Percentiles rank a stretch among this genome's conserved stretches.
Conservation (phyloP, 2,329 filamentous ascomycete genomes). For the Monascus ruber region DNA sequence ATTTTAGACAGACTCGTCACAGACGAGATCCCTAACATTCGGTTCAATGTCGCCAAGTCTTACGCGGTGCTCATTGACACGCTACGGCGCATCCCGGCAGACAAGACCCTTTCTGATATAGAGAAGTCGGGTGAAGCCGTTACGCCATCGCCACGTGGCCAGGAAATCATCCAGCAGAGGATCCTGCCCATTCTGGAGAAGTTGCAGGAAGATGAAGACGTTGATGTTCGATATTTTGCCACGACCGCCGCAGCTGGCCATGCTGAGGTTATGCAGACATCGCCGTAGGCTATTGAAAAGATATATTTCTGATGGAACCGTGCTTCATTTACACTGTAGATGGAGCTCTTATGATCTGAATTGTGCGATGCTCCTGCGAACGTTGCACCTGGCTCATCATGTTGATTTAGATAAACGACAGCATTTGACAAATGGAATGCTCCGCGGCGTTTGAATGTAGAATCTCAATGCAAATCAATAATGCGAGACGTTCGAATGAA, state of each 20-base stretch:
- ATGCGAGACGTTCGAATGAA: slow-evolving; percentile 3
- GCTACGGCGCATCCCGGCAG: slow-evolving; percentile 79
- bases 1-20: slow-evolving; percentile 90
- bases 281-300: slow-evolving; percentile 22
- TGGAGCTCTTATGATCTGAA: slow-evolving; percentile 1
- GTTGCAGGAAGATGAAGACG: slow-evolving; percentile 92
- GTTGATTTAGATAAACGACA: slow-evolving; percentile 28
- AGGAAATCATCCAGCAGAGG: slow-evolving; percentile 72
- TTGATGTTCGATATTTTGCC: slow-evolving; percentile 96
- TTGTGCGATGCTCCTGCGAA: slow-evolving; percentile 6
- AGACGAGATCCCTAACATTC: slow-evolving; percentile 96
- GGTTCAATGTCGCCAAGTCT: slow-evolving; percentile 98
- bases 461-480: slow-evolving; percentile 17
- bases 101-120: slow-evolving; percentile 73
- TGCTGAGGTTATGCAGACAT: slow-evolving; percentile 45
- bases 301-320: slow-evolving; percentile 1
- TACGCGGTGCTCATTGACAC: slow-evolving; percentile 82
- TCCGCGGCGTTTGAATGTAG: slow-evolving; percentile 27
- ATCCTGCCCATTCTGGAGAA: slow-evolving; percentile 87
- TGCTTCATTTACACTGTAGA: slow-evolving; percentile 4
- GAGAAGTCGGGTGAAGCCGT: slow-evolving; percentile 59
- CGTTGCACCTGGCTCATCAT: slow-evolving; percentile 14
- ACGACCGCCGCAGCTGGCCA: slow-evolving; percentile 63
- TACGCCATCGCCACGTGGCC: slow-evolving; percentile 56
- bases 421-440: slow-evolving; percentile 22